These are phyloP conservation scores for Solanum hybrid DNA, from an alignment of 305 asterid genomes.

Conservation along the genomic window DNA sequence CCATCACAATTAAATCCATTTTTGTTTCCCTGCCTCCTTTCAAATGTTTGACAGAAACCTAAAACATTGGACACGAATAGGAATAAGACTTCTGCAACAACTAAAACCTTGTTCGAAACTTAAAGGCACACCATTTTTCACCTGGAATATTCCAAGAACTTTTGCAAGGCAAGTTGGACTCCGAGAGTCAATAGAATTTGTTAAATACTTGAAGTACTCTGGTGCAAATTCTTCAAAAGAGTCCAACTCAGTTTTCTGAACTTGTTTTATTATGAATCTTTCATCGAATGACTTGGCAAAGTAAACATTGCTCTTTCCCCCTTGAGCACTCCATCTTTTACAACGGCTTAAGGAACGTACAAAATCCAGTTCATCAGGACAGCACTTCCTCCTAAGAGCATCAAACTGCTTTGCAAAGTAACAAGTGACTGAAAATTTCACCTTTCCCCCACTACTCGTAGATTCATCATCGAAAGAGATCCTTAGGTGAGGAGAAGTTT, in stretches of 20 bases:
- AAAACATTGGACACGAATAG: slow-evolving; percentile 3
- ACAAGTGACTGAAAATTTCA: slow-evolving; percentile 66
- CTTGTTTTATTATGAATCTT: slow-evolving; percentile 80
- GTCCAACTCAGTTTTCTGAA: slow-evolving; percentile 86
- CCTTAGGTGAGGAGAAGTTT: slow-evolving; percentile 65
- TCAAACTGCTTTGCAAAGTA: slow-evolving; percentile 81
- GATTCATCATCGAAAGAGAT: slow-evolving; percentile 69
- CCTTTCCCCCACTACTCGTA: slow-evolving; percentile 37
- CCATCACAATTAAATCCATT: slow-evolving; percentile 96
- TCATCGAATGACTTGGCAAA: slow-evolving; percentile 87
- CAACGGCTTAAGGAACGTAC: slow-evolving; percentile 79
- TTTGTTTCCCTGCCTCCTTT: slow-evolving; percentile 83
- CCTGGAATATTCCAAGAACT: slow-evolving; percentile 86
- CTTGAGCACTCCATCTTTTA: slow-evolving; percentile 86
- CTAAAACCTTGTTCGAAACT: background rate
- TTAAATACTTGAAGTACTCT: slow-evolving; percentile 63
- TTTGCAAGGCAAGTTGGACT: slow-evolving; percentile 97
- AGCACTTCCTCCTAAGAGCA: slow-evolving; percentile 64
- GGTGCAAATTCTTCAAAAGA: slow-evolving; percentile 86
- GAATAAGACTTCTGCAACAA: background rate
- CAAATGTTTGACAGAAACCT: slow-evolving; percentile 58
- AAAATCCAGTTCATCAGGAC: slow-evolving; percentile 63
- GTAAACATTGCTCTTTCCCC: slow-evolving; percentile 90
- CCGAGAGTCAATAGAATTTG: slow-evolving; percentile 52
- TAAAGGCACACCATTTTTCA: background rate